Percentiles rank a stretch among this genome's conserved stretches.
Evolutionary conservation across 164 flowering plant genomes (phyloP).

Genomic region (Magnolia officinalis): DNA sequence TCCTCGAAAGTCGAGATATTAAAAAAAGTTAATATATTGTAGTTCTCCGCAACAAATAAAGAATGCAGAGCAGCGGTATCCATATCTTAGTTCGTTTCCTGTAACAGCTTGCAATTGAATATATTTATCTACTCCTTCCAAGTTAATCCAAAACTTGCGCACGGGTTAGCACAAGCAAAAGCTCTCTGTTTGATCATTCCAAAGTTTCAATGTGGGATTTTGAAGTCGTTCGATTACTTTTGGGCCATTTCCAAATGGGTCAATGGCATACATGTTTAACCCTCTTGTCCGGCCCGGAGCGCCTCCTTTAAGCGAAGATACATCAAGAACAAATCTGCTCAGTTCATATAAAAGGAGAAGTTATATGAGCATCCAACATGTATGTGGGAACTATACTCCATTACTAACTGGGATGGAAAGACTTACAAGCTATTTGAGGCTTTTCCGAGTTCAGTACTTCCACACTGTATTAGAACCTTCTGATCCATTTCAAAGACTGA

Average conservation of each 20-base stretch:
- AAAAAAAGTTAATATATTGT: too few species aligned
- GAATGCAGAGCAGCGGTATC: background rate
- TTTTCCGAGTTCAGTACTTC: slow-evolving; percentile 29
- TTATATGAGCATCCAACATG: too few species aligned
- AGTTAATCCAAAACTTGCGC: background rate
- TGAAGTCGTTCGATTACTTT: background rate
- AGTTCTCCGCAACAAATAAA: background rate
- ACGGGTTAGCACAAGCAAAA: background rate
- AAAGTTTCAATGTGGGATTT: background rate
- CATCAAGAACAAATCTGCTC: slow-evolving; percentile 62
- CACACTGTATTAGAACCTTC: slow-evolving; percentile 43
- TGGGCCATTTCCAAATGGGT: slow-evolving; percentile 33
- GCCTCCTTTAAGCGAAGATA: slow-evolving; percentile 76
- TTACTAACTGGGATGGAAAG: background rate
- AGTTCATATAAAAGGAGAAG: background rate
- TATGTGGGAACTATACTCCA: too few species aligned
- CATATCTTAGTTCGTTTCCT: background rate
- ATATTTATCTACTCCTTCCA: background rate
- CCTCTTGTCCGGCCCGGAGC: slow-evolving; percentile 93
- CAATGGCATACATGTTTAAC: slow-evolving; percentile 39
- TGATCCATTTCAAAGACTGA: slow-evolving; percentile 38
- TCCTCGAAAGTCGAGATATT: too few species aligned
- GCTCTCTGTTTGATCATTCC: background rate
- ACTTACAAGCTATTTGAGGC: slow-evolving; percentile 45
- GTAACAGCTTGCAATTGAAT: background rate